Conservation (phyloP, 2,329 filamentous ascomycete genomes). For the Trichoderma oligosporum region DNA sequence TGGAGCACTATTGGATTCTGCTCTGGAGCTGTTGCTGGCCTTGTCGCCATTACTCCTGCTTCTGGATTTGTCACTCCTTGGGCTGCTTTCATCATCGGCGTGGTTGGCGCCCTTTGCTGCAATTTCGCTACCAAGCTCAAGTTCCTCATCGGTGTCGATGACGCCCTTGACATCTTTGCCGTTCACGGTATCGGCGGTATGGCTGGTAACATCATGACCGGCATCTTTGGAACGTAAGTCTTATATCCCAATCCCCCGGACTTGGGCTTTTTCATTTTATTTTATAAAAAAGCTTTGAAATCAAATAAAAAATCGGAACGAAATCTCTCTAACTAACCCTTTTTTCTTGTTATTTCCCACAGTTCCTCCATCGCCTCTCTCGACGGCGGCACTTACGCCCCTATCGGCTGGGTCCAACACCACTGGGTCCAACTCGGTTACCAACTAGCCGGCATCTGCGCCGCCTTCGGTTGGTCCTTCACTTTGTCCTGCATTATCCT, state of each 20-base stretch:
- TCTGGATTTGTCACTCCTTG: slow-evolving; percentile 74
- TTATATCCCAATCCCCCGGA: too few species aligned
- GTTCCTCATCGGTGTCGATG: slow-evolving; percentile 71
- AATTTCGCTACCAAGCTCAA: slow-evolving; percentile 86
- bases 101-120: slow-evolving; percentile 61
- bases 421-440: slow-evolving; percentile 69
- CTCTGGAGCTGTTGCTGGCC: slow-evolving; percentile 79
- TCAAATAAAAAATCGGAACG: too few species aligned
- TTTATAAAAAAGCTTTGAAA: too few species aligned
- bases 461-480: slow-evolving; percentile 64
- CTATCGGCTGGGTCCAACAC: slow-evolving; percentile 67
- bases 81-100: slow-evolving; percentile 55
- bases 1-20: slow-evolving; percentile 95
- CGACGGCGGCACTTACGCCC: slow-evolving; percentile 58
- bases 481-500: slow-evolving; percentile 65
- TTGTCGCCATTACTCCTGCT: slow-evolving; percentile 82
- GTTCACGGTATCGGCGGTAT: slow-evolving; percentile 85
- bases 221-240: slow-evolving; percentile 66
- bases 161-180: slow-evolving; percentile 86
- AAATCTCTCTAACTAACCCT: slow-evolving; percentile 21
- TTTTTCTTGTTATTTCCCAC: not conserved
- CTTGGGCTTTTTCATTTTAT: not conserved
- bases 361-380: slow-evolving; percentile 69
- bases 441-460: slow-evolving; percentile 65
- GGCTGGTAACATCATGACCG: slow-evolving; percentile 73